Base-by-base conservation (phyloP, 768 basidiomycete genomes). In the Brasilioporus rufonigricans region DNA sequence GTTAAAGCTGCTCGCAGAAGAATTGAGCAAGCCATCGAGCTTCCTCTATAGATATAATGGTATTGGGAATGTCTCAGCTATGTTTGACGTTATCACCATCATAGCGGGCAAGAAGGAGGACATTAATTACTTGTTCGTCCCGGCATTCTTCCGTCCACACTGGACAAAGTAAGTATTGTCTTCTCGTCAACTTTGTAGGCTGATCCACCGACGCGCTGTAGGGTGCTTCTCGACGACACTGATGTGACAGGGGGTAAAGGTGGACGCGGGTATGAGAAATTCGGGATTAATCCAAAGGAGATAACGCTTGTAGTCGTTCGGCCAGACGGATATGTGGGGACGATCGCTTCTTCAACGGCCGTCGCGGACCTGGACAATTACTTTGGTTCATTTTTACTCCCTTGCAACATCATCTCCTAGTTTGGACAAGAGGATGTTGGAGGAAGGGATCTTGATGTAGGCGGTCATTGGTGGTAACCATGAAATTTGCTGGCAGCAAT, bases 331-430 rank as follows among this genome's bases (percentile, higher is more conserved):
- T 74, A 73, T 55, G 67, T 75, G 16, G 73, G 73, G 14, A 63
- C 64, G 48, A 54, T 73, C 32, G 63, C 67, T 14, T 64, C 70
- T 11, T 58, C 62, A 35, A 56, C 29, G 31, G 61, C 57, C 11
- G 11, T 66, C 31, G 50, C 41, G 10, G 73, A 75, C 18, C 41
- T 87, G 43, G 68, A 75, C 27, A 18, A 31, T 1, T 87, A 86
- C 61, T 82, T 88, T 41, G 62, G 66, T 1, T 62, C 64, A 1
- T 84, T 87, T 59, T 69, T 78, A 65, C 52, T 64, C 21, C 31
- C 65, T 48, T 47, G 16, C n/a, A 14, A 18, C 23, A 32, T 29
- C 8, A 21, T 3, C 2, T 21, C 14, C 19, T 47, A 47, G 33
- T 35, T 26, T 12, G 33, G n/a, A 23, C 12, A 5, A 32, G 10